Conservation (phyloP, 2,329 filamentous ascomycete genomes). For the Trichoderma cornu-damae region DNA sequence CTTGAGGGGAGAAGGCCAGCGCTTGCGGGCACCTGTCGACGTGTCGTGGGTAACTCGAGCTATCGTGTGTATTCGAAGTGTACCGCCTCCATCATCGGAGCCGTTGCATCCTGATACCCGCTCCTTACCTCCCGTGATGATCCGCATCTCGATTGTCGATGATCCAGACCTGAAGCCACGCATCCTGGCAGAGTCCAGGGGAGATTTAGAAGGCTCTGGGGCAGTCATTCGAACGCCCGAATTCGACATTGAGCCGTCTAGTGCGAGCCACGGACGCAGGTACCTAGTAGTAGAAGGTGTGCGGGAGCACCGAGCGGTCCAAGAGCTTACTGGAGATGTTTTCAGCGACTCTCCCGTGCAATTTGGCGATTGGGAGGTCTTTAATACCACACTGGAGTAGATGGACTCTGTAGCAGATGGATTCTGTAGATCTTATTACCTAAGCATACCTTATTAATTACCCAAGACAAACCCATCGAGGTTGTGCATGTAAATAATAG, state of each 20-base stretch:
- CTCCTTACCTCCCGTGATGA: conserved; percentile 45
- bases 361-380: conserved; percentile 40
- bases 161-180: conserved; percentile 65
- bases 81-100: conserved; percentile 23
- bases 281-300: conserved; percentile 82
- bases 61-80: conserved; percentile 32
- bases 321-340: conserved; percentile 49
- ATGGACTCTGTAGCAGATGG: not conserved
- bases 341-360: conserved; percentile 46
- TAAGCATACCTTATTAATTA: not conserved
- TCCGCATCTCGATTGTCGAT: conserved; percentile 68
- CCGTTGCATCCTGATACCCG: conserved; percentile 23
- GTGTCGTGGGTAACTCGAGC: conserved; percentile 53
- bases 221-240: conserved; percentile 65
- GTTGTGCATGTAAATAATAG: conserved; percentile 4
- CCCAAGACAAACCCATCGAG: not conserved
- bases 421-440: too few relatives aligned
- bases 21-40: conserved; percentile 37
- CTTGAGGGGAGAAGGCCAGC: conserved; percentile 41
- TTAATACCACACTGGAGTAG: not conserved
- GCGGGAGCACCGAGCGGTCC: conserved; percentile 44
- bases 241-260: conserved; percentile 66
- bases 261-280: conserved; percentile 51
- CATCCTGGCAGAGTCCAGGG: conserved; percentile 61
- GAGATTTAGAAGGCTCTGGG: conserved; percentile 65